Percentiles rank a stretch among this genome's conserved stretches.
Evolutionary conservation across 139 green algal genomes (phyloP).

Genomic region (Ettlia oleoabundans): DNA sequence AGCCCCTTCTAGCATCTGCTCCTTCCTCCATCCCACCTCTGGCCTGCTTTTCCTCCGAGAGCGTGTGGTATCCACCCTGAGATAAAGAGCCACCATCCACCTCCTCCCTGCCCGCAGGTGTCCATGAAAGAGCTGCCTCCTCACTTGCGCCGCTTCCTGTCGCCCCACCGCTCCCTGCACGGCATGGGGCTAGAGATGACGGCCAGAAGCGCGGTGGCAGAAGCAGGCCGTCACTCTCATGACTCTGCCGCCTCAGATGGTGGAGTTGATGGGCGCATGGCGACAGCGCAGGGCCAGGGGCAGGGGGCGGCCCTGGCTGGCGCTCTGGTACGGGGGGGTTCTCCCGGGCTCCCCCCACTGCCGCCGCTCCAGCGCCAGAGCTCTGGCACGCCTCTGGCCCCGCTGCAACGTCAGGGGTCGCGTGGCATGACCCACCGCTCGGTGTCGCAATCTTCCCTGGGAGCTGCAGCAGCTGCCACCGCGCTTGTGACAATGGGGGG

Average conservation of each 20-base stretch:
- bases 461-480: background rate
- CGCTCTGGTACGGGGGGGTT: too few species aligned
- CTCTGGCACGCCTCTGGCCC: background rate
- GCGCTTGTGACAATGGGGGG: background rate
- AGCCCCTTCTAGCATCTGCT: too few species aligned
- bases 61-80: too few species aligned
- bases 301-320: too few species aligned
- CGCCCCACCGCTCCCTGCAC: constrained; percentile 8
- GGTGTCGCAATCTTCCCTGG: background rate
- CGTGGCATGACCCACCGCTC: background rate
- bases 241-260: too few species aligned
- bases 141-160: constrained; percentile 25
- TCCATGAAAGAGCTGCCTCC: constrained; percentile 23
- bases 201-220: too few species aligned
- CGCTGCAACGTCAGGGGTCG: background rate
- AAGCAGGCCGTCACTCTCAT: too few species aligned
- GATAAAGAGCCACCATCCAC: background rate
- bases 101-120: background rate
- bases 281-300: too few species aligned
- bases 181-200: too few species aligned
- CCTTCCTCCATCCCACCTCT: background rate
- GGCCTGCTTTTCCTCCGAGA: background rate
- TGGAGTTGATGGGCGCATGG: too few species aligned
- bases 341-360: too few species aligned
- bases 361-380: background rate